Evolutionary conservation across 352 stramenopile genomes (phyloP).

Genomic region (Phytophthora sansomeana): DNA sequence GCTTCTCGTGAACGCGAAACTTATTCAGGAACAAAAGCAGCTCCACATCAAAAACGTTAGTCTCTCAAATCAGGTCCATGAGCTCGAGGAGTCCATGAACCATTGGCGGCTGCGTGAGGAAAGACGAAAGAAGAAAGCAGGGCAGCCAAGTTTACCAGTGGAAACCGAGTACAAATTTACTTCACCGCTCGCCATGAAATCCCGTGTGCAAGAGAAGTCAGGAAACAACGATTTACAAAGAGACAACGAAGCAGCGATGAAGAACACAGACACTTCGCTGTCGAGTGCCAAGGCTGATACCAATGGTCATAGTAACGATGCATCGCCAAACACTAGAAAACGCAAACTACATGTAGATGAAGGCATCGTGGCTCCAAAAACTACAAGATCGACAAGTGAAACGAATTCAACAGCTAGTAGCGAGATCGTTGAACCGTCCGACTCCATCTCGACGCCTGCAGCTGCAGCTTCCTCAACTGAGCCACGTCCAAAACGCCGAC

Average conservation of each 20-base stretch:
- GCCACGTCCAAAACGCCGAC: constrained; percentile 21
- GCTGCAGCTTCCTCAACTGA: neutral
- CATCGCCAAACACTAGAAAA: constrained; percentile 8
- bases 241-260: neutral
- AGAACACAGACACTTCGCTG: neutral
- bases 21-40: constrained; percentile 72
- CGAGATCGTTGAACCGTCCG: constrained; percentile 15
- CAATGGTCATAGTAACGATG: neutral
- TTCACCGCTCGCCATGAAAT: neutral
- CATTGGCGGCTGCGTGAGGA: constrained; percentile 60
- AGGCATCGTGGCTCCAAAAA: neutral
- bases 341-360: constrained; percentile 5
- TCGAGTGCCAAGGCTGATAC: neutral
- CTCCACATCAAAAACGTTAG: constrained; percentile 47
- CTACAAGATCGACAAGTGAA: neutral
- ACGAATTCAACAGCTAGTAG: neutral
- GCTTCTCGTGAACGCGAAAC: constrained; percentile 69
- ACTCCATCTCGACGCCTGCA: constrained; percentile 5
- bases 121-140: constrained; percentile 48
- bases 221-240: neutral
- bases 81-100: constrained; percentile 63
- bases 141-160: neutral
- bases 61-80: constrained; percentile 38
- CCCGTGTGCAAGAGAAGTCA: neutral
- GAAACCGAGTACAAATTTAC: constrained; percentile 2